Conservation (phyloP, 208 protist genomes). For the Leishmania amazonensis region DNA sequence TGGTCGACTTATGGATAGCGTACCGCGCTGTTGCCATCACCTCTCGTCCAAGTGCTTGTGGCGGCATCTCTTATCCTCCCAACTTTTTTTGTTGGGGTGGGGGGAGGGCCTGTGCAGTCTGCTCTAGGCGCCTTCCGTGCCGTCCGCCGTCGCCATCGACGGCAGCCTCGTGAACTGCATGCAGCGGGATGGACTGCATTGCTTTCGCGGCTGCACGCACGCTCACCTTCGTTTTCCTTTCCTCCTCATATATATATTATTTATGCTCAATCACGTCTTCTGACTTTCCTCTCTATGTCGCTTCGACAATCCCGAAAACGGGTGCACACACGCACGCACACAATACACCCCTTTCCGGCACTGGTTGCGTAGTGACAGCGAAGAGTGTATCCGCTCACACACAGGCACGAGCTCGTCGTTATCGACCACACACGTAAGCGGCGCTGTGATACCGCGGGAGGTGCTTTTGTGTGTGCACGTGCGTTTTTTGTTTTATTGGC, state of each 20-base stretch:
- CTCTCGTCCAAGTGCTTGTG: not conserved
- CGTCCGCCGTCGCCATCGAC: not conserved
- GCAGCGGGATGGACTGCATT: not conserved
- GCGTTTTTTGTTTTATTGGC: not conserved
- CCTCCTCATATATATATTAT: not conserved
- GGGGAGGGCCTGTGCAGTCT: not conserved
- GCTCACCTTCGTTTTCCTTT: not conserved
- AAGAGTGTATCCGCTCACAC: not conserved
- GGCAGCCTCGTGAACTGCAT: not conserved
- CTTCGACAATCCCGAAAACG: not conserved
- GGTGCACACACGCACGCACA: slow-evolving; percentile 1
- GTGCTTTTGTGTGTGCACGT: not conserved
- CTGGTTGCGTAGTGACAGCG: not conserved
- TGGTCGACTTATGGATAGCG: not conserved
- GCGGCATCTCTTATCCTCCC: not conserved
- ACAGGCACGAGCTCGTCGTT: not conserved
- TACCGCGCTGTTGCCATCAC: not conserved
- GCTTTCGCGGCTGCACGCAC: not conserved
- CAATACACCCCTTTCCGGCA: not conserved
- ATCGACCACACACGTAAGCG: not conserved
- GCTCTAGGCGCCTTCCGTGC: not conserved
- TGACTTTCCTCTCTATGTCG: not conserved
- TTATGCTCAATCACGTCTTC: not conserved
- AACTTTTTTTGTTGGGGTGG: not conserved
- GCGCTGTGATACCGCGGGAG: not conserved